Conservation (phyloP, 2,329 filamentous ascomycete genomes). For the Ascochyta viciae-villosae region DNA sequence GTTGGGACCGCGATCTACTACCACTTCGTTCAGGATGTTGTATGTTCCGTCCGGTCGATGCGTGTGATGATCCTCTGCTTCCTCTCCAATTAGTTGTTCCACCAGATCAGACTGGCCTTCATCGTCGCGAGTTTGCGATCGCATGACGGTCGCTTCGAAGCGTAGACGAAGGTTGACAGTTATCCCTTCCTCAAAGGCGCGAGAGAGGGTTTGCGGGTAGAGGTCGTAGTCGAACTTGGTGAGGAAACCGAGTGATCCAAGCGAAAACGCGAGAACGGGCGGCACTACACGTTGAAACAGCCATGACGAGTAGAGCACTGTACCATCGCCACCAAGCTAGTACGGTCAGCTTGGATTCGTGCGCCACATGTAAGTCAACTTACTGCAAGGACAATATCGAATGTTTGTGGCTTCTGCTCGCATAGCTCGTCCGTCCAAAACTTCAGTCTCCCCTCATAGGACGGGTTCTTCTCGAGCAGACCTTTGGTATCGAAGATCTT, state of each 20-base stretch:
- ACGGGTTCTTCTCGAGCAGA: slow-evolving; percentile 68
- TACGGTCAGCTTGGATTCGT: neutral
- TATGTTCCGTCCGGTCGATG: slow-evolving; percentile 84
- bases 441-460: slow-evolving; percentile 66
- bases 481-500: slow-evolving; percentile 76
- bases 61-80: slow-evolving; percentile 82
- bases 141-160: slow-evolving; percentile 94
- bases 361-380: slow-evolving; percentile 18
- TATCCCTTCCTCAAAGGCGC: slow-evolving; percentile 81
- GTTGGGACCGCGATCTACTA: slow-evolving; percentile 92
- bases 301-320: slow-evolving; percentile 95
- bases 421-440: slow-evolving; percentile 89
- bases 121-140: slow-evolving; percentile 63
- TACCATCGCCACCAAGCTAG: slow-evolving; percentile 88
- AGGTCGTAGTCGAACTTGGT: slow-evolving; percentile 94
- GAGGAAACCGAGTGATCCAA: slow-evolving; percentile 91
- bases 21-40: slow-evolving; percentile 96
- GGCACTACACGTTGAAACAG: slow-evolving; percentile 95
- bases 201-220: slow-evolving; percentile 71
- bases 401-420: slow-evolving; percentile 77
- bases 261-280: slow-evolving; percentile 86
- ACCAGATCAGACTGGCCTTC: slow-evolving; percentile 62
- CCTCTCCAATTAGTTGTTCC: slow-evolving; percentile 88
- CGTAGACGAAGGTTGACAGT: slow-evolving; percentile 86
- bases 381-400: slow-evolving; percentile 88